A percentile compares a stretch with the other conserved stretches of the same genome.
These are phyloP conservation scores for Hylodesmum podocarpum DNA, from an alignment of 306 rosid species.

Conservation along the genomic window DNA sequence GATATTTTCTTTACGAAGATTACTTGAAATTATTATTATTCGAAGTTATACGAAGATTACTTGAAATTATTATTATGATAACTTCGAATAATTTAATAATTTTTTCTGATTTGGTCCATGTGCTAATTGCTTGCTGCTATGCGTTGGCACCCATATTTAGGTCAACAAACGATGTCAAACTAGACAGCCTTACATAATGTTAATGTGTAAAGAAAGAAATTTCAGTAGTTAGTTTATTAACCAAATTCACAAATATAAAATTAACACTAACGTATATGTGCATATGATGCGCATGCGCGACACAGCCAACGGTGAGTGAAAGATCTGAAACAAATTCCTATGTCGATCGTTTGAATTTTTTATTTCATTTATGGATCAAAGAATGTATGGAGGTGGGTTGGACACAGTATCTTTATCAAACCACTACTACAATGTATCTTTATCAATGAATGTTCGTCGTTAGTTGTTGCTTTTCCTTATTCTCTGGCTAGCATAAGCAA, in stretches of 20 bases:
- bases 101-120: conserved; percentile 2
- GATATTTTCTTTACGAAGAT: too few species aligned
- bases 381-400: conserved; percentile 22
- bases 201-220: background rate
- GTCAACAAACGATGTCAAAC: background rate
- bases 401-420: conserved; percentile 41
- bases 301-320: conserved; percentile 35
- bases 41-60: too few species aligned
- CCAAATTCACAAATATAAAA: background rate
- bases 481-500: background rate
- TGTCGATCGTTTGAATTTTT: background rate
- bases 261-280: background rate
- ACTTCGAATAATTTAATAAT: too few species aligned
- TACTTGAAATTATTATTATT: too few species aligned
- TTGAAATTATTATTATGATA: too few species aligned
- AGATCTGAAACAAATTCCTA: conserved; percentile 16
- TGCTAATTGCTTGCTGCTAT: background rate
- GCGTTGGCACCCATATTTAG: background rate
- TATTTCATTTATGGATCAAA: background rate
- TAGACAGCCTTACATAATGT: background rate
- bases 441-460: background rate
- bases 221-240: background rate
- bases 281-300: conserved; percentile 49
- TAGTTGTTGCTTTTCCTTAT: conserved; percentile 15
- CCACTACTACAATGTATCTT: background rate